Evolutionary conservation across 2,329 filamentous ascomycete genomes (phyloP), one percentile per base, ranked within the genome.

Genomic region (Hymenoscyphus repandus): DNA sequence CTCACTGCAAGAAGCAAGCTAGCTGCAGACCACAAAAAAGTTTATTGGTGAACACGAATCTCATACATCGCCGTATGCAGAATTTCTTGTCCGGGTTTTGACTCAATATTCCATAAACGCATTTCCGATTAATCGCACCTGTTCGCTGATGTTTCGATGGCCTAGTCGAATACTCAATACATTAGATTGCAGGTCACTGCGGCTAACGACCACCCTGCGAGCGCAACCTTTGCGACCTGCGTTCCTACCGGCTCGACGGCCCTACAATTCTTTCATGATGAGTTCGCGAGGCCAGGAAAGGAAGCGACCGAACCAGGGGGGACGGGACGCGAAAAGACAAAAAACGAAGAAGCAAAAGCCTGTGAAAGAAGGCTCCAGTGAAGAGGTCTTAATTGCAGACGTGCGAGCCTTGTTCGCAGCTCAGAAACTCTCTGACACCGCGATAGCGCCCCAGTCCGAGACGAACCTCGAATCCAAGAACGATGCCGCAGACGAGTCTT

Each of bases 301-400:
- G 44, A 66, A 65, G 53, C 60, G 61, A 40, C 55, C 53, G 56
- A 54, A 51, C 27, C 63, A 65, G 53, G 62, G 60, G n/a, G 63
- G 63, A 37, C 53, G 62, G 48, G 60, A 60, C 18, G 45, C 57
- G 7, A 79, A 79, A 66, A 74, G 73, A 36, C 66, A 67, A 36
- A 82, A 79, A 73, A 75, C 76, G 50, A 77, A 80, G 62, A 75
- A 75, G 55, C 78, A 79, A 58, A 83, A 71, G 57, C 58, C 67
- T 1, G 56, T 77, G 54, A 78, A 78, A 38, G 78, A 79, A 55
- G 83, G 81, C 7, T 80, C 82, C 0, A 73, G 74, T 17, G 85
- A 89, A 53, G 82, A 89, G 62, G 80, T 89, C 42, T 72, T 90
- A 41, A 71, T 77, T 44, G 68, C 75, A 45, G 86, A 90, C 63